Base-by-base conservation (phyloP, 106 monocot species). In the Platanthera guangdongensis region DNA sequence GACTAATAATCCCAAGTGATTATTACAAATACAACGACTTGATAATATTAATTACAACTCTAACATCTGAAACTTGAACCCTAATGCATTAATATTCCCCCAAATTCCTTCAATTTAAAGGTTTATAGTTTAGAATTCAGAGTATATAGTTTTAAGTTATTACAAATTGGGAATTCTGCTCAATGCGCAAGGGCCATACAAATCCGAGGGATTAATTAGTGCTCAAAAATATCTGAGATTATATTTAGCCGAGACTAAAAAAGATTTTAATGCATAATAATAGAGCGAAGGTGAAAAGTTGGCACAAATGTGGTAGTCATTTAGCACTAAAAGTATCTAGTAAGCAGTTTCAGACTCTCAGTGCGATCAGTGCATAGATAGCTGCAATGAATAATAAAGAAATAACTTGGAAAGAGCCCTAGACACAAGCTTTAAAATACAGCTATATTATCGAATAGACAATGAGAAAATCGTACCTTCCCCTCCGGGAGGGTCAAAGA, bases 391-490 rank as follows among this genome's bases (percentile, higher is more conserved):
- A 16, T 4, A 60, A 22, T 21, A 21, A 60, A 47, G 22, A 76
- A 74, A 48, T 47, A 51, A 50, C 12, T 68, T 67, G 12, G 5
- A 48, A 47, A 47, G 2, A 71, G 21, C 7, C 9, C 21, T 22
- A 67, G 30, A 67, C 12, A 64, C 50, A 51, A 25, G 22, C 21
- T 52, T 5, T 2, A 60, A 21, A 19, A 60, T 60, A 21, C 18
- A 60, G 59, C 6, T 1, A 8, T 8, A 19, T 21, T 60, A 9
- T 21, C 1, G 59, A n/a, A 60, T 6, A 7, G 21, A 60, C 5
- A 25, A 39, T 30, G 9, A 32, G 32, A 8, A n/a, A 25, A 14
- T 47, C 57, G 7, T 76, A 87, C 90, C 90, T 87, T 80, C 49
- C 30, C 57, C 64, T 81, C 51, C 46, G 81, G 78, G 21, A 47